A percentile compares a stretch with the other conserved stretches of the same genome.
These are phyloP conservation scores for Pyrenula aspistea DNA, from an alignment of 495 filamentous ascomycete genomes.

Conservation along the genomic window DNA sequence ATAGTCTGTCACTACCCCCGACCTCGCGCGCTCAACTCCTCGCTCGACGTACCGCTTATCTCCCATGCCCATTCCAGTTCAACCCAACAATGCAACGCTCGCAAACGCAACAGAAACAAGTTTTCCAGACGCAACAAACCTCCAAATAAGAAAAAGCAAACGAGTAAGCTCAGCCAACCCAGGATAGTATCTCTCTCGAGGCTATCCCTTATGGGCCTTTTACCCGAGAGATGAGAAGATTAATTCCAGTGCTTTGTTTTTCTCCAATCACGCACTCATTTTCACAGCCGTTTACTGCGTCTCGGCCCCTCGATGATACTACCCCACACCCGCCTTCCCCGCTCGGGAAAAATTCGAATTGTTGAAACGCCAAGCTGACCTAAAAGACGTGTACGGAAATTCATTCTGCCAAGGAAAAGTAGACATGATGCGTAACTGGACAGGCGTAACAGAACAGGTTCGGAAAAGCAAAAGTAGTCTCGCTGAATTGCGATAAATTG, in stretches of 20 bases:
- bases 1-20: too few species aligned
- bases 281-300: background rate
- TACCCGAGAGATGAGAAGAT: background rate
- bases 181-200: background rate
- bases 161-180: background rate
- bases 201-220: background rate
- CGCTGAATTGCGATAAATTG: too few species aligned
- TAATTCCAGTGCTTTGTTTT: background rate
- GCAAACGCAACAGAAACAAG: too few species aligned
- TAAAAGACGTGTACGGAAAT: background rate
- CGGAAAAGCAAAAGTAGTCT: too few species aligned
- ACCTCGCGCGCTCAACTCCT: too few species aligned
- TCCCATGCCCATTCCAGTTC: too few species aligned
- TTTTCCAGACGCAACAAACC: background rate
- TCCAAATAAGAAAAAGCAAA: background rate
- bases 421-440: background rate
- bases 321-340: background rate
- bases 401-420: background rate
- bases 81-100: too few species aligned
- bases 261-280: background rate
- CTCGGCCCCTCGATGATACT: too few species aligned
- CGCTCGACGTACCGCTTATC: too few species aligned
- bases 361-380: background rate
- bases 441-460: too few species aligned
- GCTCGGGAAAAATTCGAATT: background rate